phyloP scores from a whole-genome alignment of 805 yeast genomes.

The Pichia insulana region DNA sequence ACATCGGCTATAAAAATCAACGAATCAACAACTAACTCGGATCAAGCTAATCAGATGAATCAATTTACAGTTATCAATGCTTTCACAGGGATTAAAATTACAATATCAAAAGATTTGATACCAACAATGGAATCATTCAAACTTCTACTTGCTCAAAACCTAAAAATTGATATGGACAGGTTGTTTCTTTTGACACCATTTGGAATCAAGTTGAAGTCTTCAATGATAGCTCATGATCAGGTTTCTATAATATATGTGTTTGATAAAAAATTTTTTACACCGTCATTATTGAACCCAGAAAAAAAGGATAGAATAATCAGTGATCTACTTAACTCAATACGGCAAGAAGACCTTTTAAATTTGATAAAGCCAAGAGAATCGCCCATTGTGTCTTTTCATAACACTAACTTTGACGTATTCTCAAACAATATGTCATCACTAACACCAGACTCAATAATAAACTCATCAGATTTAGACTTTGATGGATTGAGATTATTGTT shows the following conservation, averaged over 20 bases:
- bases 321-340: conserved; percentile 20
- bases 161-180: conserved; percentile 33
- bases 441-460: conserved; percentile 9
- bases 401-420: background rate
- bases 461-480: conserved; percentile 28
- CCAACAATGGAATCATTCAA: conserved; percentile 35
- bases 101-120: conserved; percentile 32
- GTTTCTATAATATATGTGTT: conserved; percentile 49
- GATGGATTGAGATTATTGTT: conserved; percentile 31
- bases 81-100: conserved; percentile 33
- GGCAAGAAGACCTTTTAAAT: conserved; percentile 19
- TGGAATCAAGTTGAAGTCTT: conserved; percentile 52
- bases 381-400: conserved; percentile 17
- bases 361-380: conserved; percentile 29
- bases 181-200: conserved; percentile 52
- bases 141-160: conserved; percentile 31
- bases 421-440: background rate
- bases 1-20: conserved; percentile 13
- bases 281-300: conserved; percentile 13
- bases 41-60: conserved; percentile 10
- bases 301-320: conserved; percentile 11
- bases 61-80: conserved; percentile 30
- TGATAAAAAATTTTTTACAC: conserved; percentile 49
- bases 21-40: conserved; percentile 4
- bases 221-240: conserved; percentile 39